Evolutionary conservation across 1,139 yeast genomes (phyloP).

Genomic region (Suhomyces wounanorum): DNA sequence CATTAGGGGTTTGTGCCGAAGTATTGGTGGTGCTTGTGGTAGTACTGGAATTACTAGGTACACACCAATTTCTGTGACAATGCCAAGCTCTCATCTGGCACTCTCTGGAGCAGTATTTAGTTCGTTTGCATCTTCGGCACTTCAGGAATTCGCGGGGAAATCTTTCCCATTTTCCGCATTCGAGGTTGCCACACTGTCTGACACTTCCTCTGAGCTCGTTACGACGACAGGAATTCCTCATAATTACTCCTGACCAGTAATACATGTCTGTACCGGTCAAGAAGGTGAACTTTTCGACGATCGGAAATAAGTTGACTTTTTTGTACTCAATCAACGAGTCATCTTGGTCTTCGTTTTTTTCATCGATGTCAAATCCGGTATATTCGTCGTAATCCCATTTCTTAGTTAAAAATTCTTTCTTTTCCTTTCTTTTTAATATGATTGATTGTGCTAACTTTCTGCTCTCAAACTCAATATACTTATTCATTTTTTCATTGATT

Average conservation of each 20-base stretch:
- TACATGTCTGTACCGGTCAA: slow-evolving; percentile 74
- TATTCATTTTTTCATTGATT: slow-evolving; percentile 36
- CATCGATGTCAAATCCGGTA: slow-evolving; percentile 54
- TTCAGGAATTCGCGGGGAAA: slow-evolving; percentile 91
- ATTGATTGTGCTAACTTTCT: slow-evolving; percentile 35
- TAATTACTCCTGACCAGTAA: slow-evolving; percentile 96
- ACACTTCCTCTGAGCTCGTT: slow-evolving; percentile 88
- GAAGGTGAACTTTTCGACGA: slow-evolving; percentile 89
- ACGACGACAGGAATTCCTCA: slow-evolving; percentile 92
- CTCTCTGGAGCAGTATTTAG: slow-evolving; percentile 90
- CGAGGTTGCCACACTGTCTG: slow-evolving; percentile 91
- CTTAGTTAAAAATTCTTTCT: slow-evolving; percentile 32
- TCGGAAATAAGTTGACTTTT: slow-evolving; percentile 74
- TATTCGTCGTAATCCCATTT: slow-evolving; percentile 63
- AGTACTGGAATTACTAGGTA: slow-evolving; percentile 44
- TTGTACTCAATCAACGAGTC: slow-evolving; percentile 53
- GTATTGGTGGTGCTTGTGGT: slow-evolving; percentile 19
- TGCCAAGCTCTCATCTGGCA: slow-evolving; percentile 94
- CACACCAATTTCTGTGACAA: slow-evolving; percentile 94
- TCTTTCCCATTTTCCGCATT: slow-evolving; percentile 95
- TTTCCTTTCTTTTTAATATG: slow-evolving; percentile 35
- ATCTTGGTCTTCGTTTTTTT: slow-evolving; percentile 48
- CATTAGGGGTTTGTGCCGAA: slow-evolving; percentile 11
- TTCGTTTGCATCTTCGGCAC: slow-evolving; percentile 90
- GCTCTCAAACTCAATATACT: slow-evolving; percentile 37